Conservation (phyloP, 805 yeast genomes). For the Yarrowia osloensis region DNA sequence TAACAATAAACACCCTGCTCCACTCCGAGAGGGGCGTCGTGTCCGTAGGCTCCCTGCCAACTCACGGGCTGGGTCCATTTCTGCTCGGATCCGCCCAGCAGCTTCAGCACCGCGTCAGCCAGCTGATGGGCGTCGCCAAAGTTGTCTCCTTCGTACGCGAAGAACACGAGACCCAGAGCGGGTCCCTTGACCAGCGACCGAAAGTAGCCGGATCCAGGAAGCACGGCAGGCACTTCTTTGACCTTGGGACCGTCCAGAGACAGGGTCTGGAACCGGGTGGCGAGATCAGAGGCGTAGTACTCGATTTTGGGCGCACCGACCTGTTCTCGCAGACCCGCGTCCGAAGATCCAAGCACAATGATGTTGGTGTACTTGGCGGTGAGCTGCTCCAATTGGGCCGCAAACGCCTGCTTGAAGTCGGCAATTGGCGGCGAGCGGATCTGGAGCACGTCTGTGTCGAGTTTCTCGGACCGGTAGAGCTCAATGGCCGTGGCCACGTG, state of each 20-base stretch:
- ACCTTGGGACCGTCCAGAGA: slow-evolving; percentile 23
- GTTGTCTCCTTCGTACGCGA: slow-evolving; percentile 91
- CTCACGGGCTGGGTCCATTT: slow-evolving; percentile 63
- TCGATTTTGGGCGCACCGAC: slow-evolving; percentile 11
- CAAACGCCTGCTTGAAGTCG: slow-evolving; percentile 54
- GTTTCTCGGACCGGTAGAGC: slow-evolving; percentile 48
- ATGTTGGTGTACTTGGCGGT: slow-evolving; percentile 39
- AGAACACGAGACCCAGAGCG: slow-evolving; percentile 46
- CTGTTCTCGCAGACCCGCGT: slow-evolving; percentile 51
- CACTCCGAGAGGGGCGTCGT: slow-evolving; percentile 62
- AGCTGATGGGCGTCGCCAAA: slow-evolving; percentile 63
- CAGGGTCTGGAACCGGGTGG: slow-evolving; percentile 23
- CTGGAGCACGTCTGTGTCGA: slow-evolving; percentile 62
- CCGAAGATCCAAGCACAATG: slow-evolving; percentile 65
- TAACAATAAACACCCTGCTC: slow-evolving; percentile 74
- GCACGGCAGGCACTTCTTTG: slow-evolving; percentile 5
- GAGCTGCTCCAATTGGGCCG: slow-evolving; percentile 36
- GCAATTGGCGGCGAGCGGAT: slow-evolving; percentile 85
- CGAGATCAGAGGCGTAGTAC: slow-evolving; percentile 8
- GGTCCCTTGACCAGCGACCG: slow-evolving; percentile 7
- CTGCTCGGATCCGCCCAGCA: slow-evolving; percentile 38
- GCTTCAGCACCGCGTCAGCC: slow-evolving; percentile 46
- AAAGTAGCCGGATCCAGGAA: slow-evolving; percentile 29
- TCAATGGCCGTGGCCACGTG: slow-evolving; percentile 67
- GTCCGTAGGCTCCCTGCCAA: slow-evolving; percentile 87